Evolutionary conservation across 73 alveolate species (phyloP).

Genomic region (Tetrahymena malaccensis): DNA sequence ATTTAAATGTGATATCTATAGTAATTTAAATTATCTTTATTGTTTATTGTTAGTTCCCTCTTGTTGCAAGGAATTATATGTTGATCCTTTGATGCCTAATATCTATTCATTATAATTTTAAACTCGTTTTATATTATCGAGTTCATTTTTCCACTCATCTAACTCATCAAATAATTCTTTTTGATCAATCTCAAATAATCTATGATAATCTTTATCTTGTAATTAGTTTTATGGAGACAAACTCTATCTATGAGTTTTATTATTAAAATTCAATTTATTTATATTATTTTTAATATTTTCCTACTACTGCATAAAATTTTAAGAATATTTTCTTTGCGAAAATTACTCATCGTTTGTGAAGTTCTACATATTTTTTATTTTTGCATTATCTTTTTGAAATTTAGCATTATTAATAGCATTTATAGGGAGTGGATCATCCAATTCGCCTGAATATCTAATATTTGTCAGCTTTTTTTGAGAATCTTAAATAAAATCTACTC

Average conservation of each 20-base stretch:
- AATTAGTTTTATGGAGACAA: neutral
- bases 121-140: neutral
- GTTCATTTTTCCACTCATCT: neutral
- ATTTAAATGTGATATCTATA: too few species aligned
- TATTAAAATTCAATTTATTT: too few species aligned
- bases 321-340: too few species aligned
- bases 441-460: neutral
- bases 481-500: neutral
- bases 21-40: neutral
- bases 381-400: neutral
- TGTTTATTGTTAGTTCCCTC: neutral
- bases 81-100: neutral
- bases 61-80: too few species aligned
- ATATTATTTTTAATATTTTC: neutral
- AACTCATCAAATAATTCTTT: neutral
- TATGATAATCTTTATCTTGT: neutral
- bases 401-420: too few species aligned
- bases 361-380: neutral
- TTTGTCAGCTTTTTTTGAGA: neutral
- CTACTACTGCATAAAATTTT: too few species aligned
- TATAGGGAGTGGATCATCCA: neutral
- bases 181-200: neutral
- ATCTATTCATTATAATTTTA: neutral
- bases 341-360: neutral
- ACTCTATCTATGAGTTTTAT: neutral